phyloP scores from a whole-genome alignment of 2,329 filamentous ascomycete species.

The Juglanconis juglandina region DNA sequence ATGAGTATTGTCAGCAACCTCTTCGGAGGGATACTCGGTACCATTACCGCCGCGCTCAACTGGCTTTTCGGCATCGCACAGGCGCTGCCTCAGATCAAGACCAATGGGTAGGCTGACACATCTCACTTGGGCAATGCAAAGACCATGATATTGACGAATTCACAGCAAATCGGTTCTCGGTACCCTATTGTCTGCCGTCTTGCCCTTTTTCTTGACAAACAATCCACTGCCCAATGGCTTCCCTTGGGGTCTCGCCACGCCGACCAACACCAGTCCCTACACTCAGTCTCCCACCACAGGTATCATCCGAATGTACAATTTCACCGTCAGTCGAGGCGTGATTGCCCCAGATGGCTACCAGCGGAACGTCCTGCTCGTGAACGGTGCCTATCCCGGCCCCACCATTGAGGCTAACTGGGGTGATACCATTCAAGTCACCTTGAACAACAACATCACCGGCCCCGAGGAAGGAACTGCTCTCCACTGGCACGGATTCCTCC shows the following conservation, averaged over 20 bases:
- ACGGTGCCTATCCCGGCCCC: conserved; percentile 65
- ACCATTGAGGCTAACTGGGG: conserved; percentile 63
- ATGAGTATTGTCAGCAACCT: conserved; percentile 25
- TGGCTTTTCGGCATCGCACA: conserved; percentile 23
- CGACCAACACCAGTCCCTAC: conserved; percentile 48
- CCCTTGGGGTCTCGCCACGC: conserved; percentile 49
- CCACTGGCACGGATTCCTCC: conserved; percentile 54
- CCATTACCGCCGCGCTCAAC: conserved; percentile 11
- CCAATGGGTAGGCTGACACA: conserved; percentile 34
- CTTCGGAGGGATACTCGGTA: background rate
- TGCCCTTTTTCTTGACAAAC: conserved; percentile 44
- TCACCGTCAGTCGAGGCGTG: conserved; percentile 46
- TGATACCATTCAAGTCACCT: conserved; percentile 59
- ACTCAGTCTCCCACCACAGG: conserved; percentile 47
- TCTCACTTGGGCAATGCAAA: background rate
- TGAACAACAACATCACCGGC: conserved; percentile 64
- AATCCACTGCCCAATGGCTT: conserved; percentile 47
- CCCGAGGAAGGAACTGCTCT: conserved; percentile 45
- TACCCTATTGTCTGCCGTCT: conserved; percentile 33
- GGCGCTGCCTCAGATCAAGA: conserved; percentile 31
- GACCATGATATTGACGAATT: background rate
- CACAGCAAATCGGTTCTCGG: conserved; percentile 39
- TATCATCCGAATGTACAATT: conserved; percentile 53
- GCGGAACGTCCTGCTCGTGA: conserved; percentile 55
- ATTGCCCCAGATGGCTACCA: conserved; percentile 57